Base-by-base conservation (phyloP, 306 rosid species). In the Rosa chinensis region DNA sequence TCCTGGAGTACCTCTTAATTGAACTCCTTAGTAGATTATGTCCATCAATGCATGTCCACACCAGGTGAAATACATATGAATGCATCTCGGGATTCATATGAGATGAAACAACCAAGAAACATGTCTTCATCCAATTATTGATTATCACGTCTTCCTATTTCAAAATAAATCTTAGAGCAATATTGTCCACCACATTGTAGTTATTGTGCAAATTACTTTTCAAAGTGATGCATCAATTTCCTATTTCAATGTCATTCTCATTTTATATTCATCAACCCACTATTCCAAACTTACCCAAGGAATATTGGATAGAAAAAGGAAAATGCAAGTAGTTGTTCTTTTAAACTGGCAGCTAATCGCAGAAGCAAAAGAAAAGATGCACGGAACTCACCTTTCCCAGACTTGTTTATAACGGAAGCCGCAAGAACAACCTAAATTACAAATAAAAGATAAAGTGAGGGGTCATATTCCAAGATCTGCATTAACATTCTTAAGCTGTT, bases 401-500 rank as follows among this genome's bases (percentile, higher is more conserved):
- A 91, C 93, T 94, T 94, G 89, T 92, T 75, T 70, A 94, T 78
- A 58, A 90, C 82, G 21, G 99, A 92, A 81, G 97, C 97, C 25
- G 93, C 99, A 71, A 94, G 97, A 78, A 94, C 97, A 74, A 94
- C 99, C 99, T 94, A 85, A 16, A 75, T 52, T 18, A 82, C 52
- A 84, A 68, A 79, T 44, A 53, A 79, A 82, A 56, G 21, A 18
- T 40, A 42, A 16, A 75, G 39, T 58, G 71, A 79, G 48, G 68
- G 79, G 42, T 67, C 53, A 78, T 39, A 79, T 37, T 72, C 20
- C 6, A 68, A 11, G 32, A 67, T 28, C 3, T 56, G 63, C 50
- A 23, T 5, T 66, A 28, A 44, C 10, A 56, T 32, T 59, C 44
- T 37, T 6, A 58, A 74, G 28, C 16, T 53, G 16, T 37, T 39